A percentile compares a stretch with the other conserved stretches of the same genome.
Evolutionary conservation across 1,139 yeast species (phyloP).

Genomic region (Scheffersomyces quercinus): DNA sequence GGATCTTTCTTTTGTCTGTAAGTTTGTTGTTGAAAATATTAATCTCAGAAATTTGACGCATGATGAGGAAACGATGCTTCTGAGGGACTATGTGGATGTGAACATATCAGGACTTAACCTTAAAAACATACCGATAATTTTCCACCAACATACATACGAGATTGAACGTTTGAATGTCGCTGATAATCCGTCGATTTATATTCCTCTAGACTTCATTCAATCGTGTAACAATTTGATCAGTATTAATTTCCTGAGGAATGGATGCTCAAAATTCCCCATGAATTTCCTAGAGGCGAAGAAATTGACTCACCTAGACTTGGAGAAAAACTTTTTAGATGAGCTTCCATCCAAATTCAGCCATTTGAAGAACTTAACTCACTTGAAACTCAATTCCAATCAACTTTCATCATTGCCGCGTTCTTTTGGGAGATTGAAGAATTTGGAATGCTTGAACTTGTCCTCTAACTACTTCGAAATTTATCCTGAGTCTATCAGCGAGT

Average conservation of each 20-base stretch:
- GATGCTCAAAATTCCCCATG: conserved; percentile 71
- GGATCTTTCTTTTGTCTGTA: conserved; percentile 82
- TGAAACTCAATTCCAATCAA: conserved; percentile 73
- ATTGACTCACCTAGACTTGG: conserved; percentile 71
- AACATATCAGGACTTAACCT: conserved; percentile 73
- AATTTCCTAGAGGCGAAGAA: conserved; percentile 70
- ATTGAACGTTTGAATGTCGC: conserved; percentile 83
- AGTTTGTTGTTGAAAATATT: conserved; percentile 76
- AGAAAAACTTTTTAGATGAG: conserved; percentile 70
- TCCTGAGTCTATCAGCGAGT: conserved; percentile 68
- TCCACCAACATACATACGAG: conserved; percentile 80
- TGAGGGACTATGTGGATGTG: conserved; percentile 72
- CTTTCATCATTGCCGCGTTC: conserved; percentile 64
- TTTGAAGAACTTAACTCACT: conserved; percentile 52
- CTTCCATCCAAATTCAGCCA: conserved; percentile 61
- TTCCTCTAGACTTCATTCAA: conserved; percentile 85
- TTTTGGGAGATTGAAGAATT: conserved; percentile 54
- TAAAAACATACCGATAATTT: conserved; percentile 80
- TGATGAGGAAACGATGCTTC: conserved; percentile 63
- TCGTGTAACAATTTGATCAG: conserved; percentile 71
- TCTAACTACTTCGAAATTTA: conserved; percentile 73
- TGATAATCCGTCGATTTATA: conserved; percentile 79
- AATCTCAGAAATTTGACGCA: conserved; percentile 67
- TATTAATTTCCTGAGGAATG: conserved; percentile 70
- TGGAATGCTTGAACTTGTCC: conserved; percentile 69